Evolutionary conservation across 176 grass and related monocot species (phyloP), one percentile per base, ranked within the genome.

Genomic region (Zea mays): DNA sequence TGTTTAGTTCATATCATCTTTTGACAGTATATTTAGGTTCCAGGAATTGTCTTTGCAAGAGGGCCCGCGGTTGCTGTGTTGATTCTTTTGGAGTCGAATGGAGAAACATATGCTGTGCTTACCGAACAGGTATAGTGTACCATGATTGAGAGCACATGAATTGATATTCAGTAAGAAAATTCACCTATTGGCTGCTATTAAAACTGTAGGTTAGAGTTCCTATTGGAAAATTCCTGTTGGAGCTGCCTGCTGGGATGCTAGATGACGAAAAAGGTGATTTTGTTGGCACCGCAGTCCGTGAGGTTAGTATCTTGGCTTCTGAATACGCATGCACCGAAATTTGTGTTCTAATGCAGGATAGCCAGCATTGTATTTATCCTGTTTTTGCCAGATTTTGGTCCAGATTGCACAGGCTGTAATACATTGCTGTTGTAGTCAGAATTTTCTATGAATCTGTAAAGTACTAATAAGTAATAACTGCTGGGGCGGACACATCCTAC

Each of bases 41-140:
- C 91, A 90, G 95, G 91, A 64, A 98, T 98, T 73, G 95, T 98
- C 58, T 98, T 98, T 71, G 82, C 95, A 79, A 92, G 95, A 82
- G 95, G 91, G 4, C 87, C 87, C 7, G 83, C 89, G 63, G 95
- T 98, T 94, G 89, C 91, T 48, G 88, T 98, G 5, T 79, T 98
- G 80, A 92, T 98, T 67, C 91, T 98, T 46, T 79, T 98, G 69
- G 95, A 98, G 56, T 98, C 83, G 2, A 61, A 86, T 46, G 89
- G 85, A n/a, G 36, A 92, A 82, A 92, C 61, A 38, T 98, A 87
- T 21, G 87, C 85, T 13, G 87, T 98, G 83, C 91, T 98, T 67
- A 98, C 91, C 17, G 95, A 94, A 49, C 91, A 98, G 83, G 95
- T 94, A 85, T 38, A 41, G 0, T 74, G n/a, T 74, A 37, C 1